Evolutionary conservation across 106 monocot genomes (phyloP).

Genomic region (Apostasia shenzhenica): DNA sequence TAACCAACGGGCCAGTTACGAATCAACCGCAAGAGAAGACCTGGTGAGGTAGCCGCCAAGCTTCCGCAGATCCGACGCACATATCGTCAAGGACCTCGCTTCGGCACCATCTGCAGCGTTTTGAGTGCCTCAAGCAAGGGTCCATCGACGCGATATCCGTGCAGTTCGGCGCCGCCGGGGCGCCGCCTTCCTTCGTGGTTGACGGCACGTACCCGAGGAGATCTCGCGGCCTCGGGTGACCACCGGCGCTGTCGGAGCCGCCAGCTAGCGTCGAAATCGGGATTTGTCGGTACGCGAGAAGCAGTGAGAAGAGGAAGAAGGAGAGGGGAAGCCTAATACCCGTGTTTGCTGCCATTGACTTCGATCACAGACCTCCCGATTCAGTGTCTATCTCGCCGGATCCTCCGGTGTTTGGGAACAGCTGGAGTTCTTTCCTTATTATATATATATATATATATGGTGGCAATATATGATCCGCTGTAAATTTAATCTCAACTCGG

Average conservation of each 20-base stretch:
- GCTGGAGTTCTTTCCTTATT: too few species aligned
- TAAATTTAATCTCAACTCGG: too few species aligned
- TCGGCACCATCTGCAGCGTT: slow-evolving; percentile 62
- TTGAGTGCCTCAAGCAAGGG: slow-evolving; percentile 28
- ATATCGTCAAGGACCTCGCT: slow-evolving; percentile 77
- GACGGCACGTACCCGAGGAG: slow-evolving; percentile 24
- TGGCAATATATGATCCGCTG: too few species aligned
- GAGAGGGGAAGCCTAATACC: background rate
- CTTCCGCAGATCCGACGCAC: slow-evolving; percentile 72
- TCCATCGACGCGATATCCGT: slow-evolving; percentile 20
- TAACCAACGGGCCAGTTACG: too few species aligned
- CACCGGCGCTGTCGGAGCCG: background rate
- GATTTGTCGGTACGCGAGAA: slow-evolving; percentile 1
- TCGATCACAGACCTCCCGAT: too few species aligned
- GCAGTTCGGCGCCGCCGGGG: slow-evolving; percentile 24
- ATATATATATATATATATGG: too few species aligned
- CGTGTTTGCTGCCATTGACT: slow-evolving; percentile 1
- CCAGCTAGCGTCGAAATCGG: background rate
- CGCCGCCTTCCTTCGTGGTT: slow-evolving; percentile 4
- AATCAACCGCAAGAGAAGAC: slow-evolving; percentile 52
- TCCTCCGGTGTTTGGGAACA: too few species aligned
- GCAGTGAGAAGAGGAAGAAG: slow-evolving; percentile 9
- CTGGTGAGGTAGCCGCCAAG: slow-evolving; percentile 69
- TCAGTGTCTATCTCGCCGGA: too few species aligned
- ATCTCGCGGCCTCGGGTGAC: background rate